A percentile compares a stretch with the other conserved stretches of the same genome.
phyloP scores from a whole-genome alignment of 2,329 filamentous ascomycete species.

The Ceratocystis ficicola region DNA sequence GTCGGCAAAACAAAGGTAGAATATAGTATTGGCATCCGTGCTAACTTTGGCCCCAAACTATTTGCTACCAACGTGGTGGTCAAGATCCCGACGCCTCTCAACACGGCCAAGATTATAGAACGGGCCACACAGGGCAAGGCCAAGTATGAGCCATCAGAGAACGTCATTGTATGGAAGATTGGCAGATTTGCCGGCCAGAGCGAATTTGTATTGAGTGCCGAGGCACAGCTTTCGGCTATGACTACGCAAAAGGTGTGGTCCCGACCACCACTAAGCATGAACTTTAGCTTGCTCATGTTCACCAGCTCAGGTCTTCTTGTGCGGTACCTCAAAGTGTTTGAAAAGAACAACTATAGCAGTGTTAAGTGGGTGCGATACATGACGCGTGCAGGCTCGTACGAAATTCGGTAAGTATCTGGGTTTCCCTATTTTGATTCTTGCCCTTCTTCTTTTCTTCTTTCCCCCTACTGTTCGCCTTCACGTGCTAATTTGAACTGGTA shows the following conservation, averaged over 20 bases:
- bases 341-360: slow-evolving; percentile 97
- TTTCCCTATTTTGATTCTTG: too few relatives aligned
- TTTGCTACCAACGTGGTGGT: slow-evolving; percentile 96
- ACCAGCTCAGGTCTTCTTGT: slow-evolving; percentile 88
- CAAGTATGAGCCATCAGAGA: slow-evolving; percentile 96
- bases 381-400: slow-evolving; percentile 94
- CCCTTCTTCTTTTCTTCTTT: too few relatives aligned
- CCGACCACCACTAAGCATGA: slow-evolving; percentile 78
- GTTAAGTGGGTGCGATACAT: slow-evolving; percentile 99
- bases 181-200: slow-evolving; percentile 95
- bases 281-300: slow-evolving; percentile 94
- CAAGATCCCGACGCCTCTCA: slow-evolving; percentile 87
- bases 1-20: slow-evolving; percentile 95
- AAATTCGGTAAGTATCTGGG: slow-evolving; percentile 58
- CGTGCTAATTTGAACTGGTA: slow-evolving; percentile 24
- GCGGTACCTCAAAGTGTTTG: slow-evolving; percentile 93
- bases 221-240: slow-evolving; percentile 89
- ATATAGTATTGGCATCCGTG: slow-evolving; percentile 94
- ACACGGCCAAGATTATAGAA: slow-evolving; percentile 88
- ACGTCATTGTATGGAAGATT: slow-evolving; percentile 99
- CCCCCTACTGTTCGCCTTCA: neutral
- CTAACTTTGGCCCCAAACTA: slow-evolving; percentile 90
- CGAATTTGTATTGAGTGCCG: slow-evolving; percentile 88
- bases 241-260: slow-evolving; percentile 98
- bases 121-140: slow-evolving; percentile 91